phyloP scores from a whole-genome alignment of 164 flowering plant species.

The Magnolia officinalis region DNA sequence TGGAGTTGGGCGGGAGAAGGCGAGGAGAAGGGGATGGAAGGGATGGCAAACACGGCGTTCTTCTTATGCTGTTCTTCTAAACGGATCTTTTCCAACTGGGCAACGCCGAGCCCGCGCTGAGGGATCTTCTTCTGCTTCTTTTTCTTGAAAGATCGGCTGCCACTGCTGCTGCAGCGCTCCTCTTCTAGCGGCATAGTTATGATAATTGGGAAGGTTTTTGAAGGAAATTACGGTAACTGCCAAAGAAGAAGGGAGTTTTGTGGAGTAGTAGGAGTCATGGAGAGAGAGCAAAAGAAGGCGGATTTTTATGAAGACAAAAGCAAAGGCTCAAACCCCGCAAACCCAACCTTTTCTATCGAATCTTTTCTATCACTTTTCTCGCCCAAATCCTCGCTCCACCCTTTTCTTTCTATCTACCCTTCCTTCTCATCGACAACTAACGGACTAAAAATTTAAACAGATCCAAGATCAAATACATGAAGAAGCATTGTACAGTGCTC shows the following conservation, averaged over 20 bases:
- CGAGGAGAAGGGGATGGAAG: slow-evolving; percentile 3
- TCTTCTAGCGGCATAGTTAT: slow-evolving; percentile 2
- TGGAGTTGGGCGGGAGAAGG: slow-evolving; percentile 15
- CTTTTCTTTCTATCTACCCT: not conserved
- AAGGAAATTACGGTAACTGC: slow-evolving; percentile 17
- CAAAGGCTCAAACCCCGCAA: not conserved
- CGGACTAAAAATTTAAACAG: not conserved
- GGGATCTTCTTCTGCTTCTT: slow-evolving; percentile 63
- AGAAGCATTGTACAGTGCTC: too few relatives aligned
- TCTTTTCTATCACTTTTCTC: slow-evolving; percentile 22
- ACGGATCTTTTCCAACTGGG: slow-evolving; percentile 73
- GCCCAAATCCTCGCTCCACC: slow-evolving; percentile 52
- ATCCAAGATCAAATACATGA: not conserved
- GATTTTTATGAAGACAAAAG: not conserved
- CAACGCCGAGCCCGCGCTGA: slow-evolving; percentile 87
- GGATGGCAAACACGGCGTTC: slow-evolving; percentile 17
- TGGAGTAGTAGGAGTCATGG: too few relatives aligned
- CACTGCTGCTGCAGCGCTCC: not conserved
- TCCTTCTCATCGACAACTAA: not conserved
- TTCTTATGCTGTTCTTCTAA: slow-evolving; percentile 55
- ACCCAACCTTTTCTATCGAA: slow-evolving; percentile 2
- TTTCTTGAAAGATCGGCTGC: slow-evolving; percentile 30
- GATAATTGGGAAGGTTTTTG: not conserved
- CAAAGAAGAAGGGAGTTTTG: not conserved
- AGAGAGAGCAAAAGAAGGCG: not conserved